Evolutionary conservation across 768 basidiomycete genomes (phyloP).

Genomic region (Leccinum sublutescens): DNA sequence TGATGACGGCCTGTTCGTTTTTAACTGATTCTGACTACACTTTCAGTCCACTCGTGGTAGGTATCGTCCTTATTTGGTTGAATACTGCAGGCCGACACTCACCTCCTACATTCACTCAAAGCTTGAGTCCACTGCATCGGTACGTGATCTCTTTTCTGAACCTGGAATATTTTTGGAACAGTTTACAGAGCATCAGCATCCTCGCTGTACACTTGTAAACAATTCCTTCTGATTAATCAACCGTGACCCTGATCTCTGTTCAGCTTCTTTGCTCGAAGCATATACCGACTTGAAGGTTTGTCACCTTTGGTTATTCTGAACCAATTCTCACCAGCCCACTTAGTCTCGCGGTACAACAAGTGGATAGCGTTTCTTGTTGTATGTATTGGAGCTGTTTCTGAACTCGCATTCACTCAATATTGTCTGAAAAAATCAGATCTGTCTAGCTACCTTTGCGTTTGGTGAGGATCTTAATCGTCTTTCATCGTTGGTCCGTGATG

Average conservation of each 20-base stretch:
- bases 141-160: not conserved
- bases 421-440: not conserved
- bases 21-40: not conserved
- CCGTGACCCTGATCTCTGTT: not conserved
- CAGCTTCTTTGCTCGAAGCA: constrained; percentile 13
- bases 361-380: constrained; percentile 9
- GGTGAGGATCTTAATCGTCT: constrained; percentile 1
- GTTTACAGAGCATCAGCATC: constrained; percentile 4
- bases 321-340: not conserved
- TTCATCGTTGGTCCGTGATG: not conserved
- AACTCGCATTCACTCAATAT: not conserved
- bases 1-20: not conserved
- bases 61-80: not conserved
- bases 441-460: constrained; percentile 6
- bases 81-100: not conserved
- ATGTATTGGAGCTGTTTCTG: not conserved
- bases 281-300: constrained; percentile 9
- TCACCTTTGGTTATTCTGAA: not conserved
- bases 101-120: not conserved
- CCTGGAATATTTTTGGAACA: not conserved
- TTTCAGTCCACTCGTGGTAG: constrained; percentile 15
- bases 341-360: constrained; percentile 12
- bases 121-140: constrained; percentile 17
- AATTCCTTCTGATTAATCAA: not conserved
- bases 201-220: constrained; percentile 15